Conservation (phyloP, 768 basidiomycete genomes). For the Lactarius indigo region DNA sequence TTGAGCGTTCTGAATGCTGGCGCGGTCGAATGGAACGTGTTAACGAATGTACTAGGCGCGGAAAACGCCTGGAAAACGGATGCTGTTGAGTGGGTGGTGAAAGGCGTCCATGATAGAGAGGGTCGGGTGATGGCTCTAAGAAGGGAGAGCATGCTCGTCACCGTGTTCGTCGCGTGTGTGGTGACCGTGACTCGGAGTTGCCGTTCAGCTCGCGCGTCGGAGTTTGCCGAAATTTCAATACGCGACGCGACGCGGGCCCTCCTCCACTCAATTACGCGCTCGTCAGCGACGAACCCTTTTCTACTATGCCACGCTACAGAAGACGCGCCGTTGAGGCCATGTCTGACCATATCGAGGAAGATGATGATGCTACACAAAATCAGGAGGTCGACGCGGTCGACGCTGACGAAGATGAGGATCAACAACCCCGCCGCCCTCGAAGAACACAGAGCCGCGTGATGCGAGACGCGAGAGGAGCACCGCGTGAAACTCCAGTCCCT, state of each 20-base stretch:
- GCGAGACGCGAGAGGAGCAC: background rate
- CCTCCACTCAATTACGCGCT: background rate
- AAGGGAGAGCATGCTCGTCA: slow-evolving; percentile 11
- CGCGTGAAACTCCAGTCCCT: slow-evolving; percentile 27
- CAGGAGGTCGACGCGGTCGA: slow-evolving; percentile 37
- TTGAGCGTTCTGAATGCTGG: slow-evolving; percentile 70
- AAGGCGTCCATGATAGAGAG: slow-evolving; percentile 6
- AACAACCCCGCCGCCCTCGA: slow-evolving; percentile 37
- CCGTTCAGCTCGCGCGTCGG: background rate
- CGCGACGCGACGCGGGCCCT: slow-evolving; percentile 3
- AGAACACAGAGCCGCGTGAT: slow-evolving; percentile 25
- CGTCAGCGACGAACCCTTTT: background rate
- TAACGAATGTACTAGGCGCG: slow-evolving; percentile 32
- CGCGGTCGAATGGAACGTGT: slow-evolving; percentile 62
- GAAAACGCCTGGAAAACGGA: slow-evolving; percentile 18
- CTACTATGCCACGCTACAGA: slow-evolving; percentile 40
- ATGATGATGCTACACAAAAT: slow-evolving; percentile 35
- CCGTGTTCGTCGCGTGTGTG: slow-evolving; percentile 1
- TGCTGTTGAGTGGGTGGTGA: slow-evolving; percentile 12
- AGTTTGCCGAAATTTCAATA: slow-evolving; percentile 8
- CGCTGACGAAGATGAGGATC: slow-evolving; percentile 40
- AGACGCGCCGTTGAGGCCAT: slow-evolving; percentile 45
- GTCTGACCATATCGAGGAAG: slow-evolving; percentile 59
- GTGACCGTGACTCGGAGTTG: background rate
- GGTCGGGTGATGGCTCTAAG: slow-evolving; percentile 15